A percentile compares a stretch with the other conserved stretches of the same genome.
phyloP scores from a whole-genome alignment of 257 asterid species.

The Solanum virginianum region DNA sequence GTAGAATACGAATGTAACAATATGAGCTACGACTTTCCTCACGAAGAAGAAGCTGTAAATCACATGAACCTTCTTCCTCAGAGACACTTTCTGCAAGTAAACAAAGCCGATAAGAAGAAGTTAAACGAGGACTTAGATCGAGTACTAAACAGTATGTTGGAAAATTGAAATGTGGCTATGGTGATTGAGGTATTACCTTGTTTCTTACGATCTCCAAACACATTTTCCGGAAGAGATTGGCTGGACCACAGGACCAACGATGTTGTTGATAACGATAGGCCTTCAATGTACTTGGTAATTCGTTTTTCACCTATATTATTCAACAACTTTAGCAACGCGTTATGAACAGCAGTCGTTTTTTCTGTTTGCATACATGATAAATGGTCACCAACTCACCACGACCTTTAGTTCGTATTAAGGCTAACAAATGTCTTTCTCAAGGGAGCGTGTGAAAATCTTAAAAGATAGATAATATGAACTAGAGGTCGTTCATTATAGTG shows the following conservation, averaged over 20 bases:
- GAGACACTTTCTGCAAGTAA: conserved; percentile 60
- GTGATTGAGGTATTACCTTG: conserved; percentile 31
- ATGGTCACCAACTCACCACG: neutral
- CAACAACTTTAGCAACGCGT: neutral
- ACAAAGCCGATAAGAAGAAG: neutral
- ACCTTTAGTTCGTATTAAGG: neutral
- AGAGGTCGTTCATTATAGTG: neutral
- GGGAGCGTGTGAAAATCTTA: neutral
- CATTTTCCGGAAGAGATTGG: conserved; percentile 86
- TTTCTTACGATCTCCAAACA: conserved; percentile 56
- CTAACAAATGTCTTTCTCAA: neutral
- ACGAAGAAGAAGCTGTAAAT: conserved; percentile 92
- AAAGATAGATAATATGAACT: neutral
- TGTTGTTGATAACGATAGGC: conserved; percentile 91
- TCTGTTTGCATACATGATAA: neutral
- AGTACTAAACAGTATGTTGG: neutral
- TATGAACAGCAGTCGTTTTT: neutral
- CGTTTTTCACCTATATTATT: conserved; percentile 65
- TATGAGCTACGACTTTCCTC: conserved; percentile 79
- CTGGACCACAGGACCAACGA: conserved; percentile 99
- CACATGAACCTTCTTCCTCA: conserved; percentile 80
- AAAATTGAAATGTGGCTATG: neutral
- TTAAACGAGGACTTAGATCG: neutral
- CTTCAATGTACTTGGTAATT: conserved; percentile 90
- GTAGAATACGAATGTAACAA: conserved; percentile 70